phyloP scores from a whole-genome alignment of 768 basidiomycete genomes.

The Tephrocybe sp. region DNA sequence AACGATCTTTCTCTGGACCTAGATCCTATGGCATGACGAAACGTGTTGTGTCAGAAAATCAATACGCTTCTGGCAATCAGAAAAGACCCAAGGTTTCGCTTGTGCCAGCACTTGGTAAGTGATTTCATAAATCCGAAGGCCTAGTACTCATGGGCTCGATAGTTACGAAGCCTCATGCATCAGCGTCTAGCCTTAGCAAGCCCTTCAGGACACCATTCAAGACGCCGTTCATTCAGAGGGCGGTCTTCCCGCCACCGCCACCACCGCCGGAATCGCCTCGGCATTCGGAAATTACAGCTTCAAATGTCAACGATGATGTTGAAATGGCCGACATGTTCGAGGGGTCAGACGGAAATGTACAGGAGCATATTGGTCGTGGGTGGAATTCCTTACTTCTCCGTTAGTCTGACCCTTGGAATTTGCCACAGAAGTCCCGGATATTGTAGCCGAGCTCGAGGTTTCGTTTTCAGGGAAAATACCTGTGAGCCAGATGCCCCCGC shows the following conservation, averaged over 20 bases:
- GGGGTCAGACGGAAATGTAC: too few species aligned
- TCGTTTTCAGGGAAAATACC: constrained; percentile 42
- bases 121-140: background rate
- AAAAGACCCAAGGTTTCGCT: constrained; percentile 36
- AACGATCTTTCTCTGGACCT: background rate
- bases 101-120: constrained; percentile 33
- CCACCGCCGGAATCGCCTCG: background rate
- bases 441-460: constrained; percentile 36
- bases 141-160: background rate
- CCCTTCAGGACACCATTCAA: constrained; percentile 49
- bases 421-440: constrained; percentile 22
- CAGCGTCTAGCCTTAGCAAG: constrained; percentile 41
- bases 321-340: background rate
- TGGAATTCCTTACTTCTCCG: too few species aligned
- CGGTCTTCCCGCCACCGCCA: background rate
- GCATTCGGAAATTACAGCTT: background rate
- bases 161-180: constrained; percentile 51
- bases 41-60: constrained; percentile 9
- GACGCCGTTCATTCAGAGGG: background rate
- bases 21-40: constrained; percentile 13
- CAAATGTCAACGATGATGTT: background rate
- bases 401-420: background rate
- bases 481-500: constrained; percentile 24
- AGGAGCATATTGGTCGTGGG: background rate
- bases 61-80: background rate